Evolutionary conservation across 148 eudicot genomes (phyloP), one percentile per base, ranked within the genome.

Genomic region (Dianthus caryophyllus): DNA sequence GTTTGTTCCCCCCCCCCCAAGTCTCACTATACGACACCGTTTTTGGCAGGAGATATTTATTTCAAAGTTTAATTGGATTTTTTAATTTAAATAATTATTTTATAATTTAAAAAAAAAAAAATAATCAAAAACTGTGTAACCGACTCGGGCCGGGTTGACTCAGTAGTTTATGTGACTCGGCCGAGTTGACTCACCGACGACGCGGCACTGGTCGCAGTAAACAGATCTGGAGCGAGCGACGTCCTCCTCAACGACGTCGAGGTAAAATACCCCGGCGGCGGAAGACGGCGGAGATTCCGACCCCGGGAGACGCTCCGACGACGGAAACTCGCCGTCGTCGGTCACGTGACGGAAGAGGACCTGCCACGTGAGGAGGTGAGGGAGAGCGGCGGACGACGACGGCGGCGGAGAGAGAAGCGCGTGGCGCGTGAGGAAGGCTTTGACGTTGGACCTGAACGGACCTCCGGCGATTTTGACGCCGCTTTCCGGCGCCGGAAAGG

Each of bases 131-230:
- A 17, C 53, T 17, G 9, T 17, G 21, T n/a, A 17, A 22, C 6
- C 6, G 29, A 67, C 61, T 67, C 71, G 71, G 26, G 14, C 39
- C 43, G 69, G 31, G 57, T 50, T 24, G 56, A 49, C 69, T 65
- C 69, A 26, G 69, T 2, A 31, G 49, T n/a, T 47, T 20, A 71
- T 21, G 10, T 27, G 55, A 76, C 72, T 76, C 74, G 80, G 75
- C 26, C 71, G 79, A 83, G 78, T 71, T n/a, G 68, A 87, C 93
- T 83, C 80, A 87, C 93, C 93, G n/a, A 87, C 93, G 43, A 87
- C 93, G 16, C 93, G 93, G 78, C 93, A 87, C 78, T 87, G 93
- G 74, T 87, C 97, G 61, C 97, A 92, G 60, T 89, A 92, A 5
- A 87, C 80, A 24, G 93, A 85, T 81, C 89, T 87, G 70, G 96